A percentile compares a stretch with the other conserved stretches of the same genome.
These are phyloP conservation scores for Cerrena zonata DNA, from an alignment of 1,284 basidiomycete species.

Conservation along the genomic window DNA sequence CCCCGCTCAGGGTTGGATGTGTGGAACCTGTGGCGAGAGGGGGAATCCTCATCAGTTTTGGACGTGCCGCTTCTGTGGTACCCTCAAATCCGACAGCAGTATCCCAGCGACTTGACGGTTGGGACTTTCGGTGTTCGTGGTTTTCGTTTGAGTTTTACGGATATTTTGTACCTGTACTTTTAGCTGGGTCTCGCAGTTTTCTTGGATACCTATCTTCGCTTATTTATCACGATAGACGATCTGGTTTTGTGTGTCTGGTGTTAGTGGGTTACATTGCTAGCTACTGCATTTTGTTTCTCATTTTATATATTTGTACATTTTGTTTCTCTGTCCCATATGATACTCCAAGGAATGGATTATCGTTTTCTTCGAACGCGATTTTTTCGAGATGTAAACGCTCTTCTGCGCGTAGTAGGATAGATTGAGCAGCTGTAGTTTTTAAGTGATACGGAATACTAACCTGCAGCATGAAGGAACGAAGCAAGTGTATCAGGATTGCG, in stretches of 20 bases:
- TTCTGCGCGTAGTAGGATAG: conserved; percentile 6
- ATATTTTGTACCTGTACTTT: not conserved
- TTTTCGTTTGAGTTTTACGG: not conserved
- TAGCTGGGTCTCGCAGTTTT: too few species aligned
- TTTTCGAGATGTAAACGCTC: conserved; percentile 11
- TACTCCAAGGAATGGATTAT: conserved; percentile 5
- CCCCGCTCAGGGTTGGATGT: conserved; percentile 52
- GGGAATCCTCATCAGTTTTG: conserved; percentile 63
- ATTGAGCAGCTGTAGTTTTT: too few species aligned
- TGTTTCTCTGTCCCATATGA: not conserved
- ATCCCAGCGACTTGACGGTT: too few species aligned
- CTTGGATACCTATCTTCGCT: not conserved
- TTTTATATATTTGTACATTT: conserved; percentile 10
- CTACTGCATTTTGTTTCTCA: not conserved
- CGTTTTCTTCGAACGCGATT: not conserved
- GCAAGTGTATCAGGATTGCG: conserved; percentile 40
- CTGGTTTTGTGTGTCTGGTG: too few species aligned
- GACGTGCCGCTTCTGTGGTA: conserved; percentile 71
- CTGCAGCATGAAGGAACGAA: conserved; percentile 34
- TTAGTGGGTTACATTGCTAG: not conserved
- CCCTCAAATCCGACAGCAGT: conserved; percentile 44
- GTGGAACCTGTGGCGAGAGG: conserved; percentile 58
- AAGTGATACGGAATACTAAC: conserved; percentile 13
- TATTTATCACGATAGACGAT: not conserved
- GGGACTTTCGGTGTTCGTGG: too few species aligned